These are phyloP conservation scores for Neurospora sp. DNA, from an alignment of 495 filamentous ascomycete genomes.

Conservation along the genomic window DNA sequence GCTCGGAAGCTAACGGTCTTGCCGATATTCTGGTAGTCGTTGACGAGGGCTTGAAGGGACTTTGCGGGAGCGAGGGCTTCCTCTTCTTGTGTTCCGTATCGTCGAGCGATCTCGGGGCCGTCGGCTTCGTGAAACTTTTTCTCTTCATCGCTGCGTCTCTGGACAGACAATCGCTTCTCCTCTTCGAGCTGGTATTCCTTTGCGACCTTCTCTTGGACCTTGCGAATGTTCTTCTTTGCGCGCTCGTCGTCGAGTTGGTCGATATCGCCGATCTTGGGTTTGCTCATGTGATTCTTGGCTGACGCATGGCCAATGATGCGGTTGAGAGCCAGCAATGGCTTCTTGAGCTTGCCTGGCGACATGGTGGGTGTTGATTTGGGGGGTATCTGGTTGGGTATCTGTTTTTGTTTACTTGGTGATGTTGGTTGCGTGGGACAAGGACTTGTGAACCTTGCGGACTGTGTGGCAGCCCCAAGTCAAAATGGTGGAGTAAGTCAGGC, in stretches of 20 bases:
- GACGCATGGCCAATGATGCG: conserved; percentile 31
- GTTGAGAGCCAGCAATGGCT: conserved; percentile 34
- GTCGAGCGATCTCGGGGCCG: conserved; percentile 44
- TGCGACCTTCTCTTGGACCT: conserved; percentile 37
- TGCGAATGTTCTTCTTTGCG: conserved; percentile 40
- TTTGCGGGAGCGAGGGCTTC: conserved; percentile 22
- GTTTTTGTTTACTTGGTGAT: background rate
- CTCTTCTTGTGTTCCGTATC: conserved; percentile 44
- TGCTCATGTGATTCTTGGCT: conserved; percentile 37
- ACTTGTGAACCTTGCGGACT: background rate
- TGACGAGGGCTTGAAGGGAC: conserved; percentile 11
- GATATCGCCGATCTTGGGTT: conserved; percentile 36
- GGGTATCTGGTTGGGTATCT: background rate
- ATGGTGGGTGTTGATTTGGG: conserved; percentile 9
- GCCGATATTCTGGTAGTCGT: conserved; percentile 36
- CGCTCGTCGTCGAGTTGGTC: conserved; percentile 31
- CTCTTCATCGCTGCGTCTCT: conserved; percentile 35
- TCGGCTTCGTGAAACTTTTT: conserved; percentile 34
- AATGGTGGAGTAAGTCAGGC: background rate
- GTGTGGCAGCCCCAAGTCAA: background rate
- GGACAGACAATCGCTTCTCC: conserved; percentile 34
- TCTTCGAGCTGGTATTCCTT: conserved; percentile 43
- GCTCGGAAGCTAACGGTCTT: conserved; percentile 69
- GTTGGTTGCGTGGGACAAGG: background rate
- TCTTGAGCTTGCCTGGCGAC: conserved; percentile 28